Percentiles rank a stretch among this genome's conserved stretches.
phyloP scores from a whole-genome alignment of 2,329 filamentous ascomycete genomes.

The Sarocladiaceae sp. region DNA sequence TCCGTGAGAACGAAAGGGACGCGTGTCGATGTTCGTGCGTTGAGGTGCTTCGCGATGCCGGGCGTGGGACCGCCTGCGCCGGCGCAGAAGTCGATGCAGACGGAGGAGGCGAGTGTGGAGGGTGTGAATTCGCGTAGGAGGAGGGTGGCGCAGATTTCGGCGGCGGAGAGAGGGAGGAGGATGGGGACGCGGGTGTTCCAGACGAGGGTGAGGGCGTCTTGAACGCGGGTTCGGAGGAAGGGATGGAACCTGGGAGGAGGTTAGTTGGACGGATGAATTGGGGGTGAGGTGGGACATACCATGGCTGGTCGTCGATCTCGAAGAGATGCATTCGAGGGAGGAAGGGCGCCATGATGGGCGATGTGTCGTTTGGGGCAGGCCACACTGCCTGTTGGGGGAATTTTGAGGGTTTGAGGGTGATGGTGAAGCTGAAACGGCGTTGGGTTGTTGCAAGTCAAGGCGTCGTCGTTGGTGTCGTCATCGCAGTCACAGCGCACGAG shows the following conservation, averaged over 20 bases:
- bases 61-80: constrained; percentile 68
- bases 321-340: constrained; percentile 57
- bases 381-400: neutral
- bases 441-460: no score
- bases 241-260: constrained; percentile 50
- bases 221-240: constrained; percentile 57
- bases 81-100: constrained; percentile 70
- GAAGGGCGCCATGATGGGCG: constrained; percentile 37
- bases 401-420: neutral
- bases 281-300: constrained; percentile 34
- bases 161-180: constrained; percentile 53
- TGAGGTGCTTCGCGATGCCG: constrained; percentile 53
- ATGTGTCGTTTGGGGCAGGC: neutral
- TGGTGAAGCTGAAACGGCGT: neutral
- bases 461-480: neutral
- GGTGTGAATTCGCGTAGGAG: constrained; percentile 45
- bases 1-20: constrained; percentile 60
- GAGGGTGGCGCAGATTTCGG: constrained; percentile 51
- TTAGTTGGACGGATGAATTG: constrained; percentile 10
- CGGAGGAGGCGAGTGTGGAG: constrained; percentile 42
- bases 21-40: constrained; percentile 31
- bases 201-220: constrained; percentile 56
- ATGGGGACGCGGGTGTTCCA: constrained; percentile 58
- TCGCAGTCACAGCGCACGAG: neutral
- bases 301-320: constrained; percentile 61